These are phyloP conservation scores for Apiospora aurea DNA, from an alignment of 2,329 filamentous ascomycete genomes.

Conservation along the genomic window DNA sequence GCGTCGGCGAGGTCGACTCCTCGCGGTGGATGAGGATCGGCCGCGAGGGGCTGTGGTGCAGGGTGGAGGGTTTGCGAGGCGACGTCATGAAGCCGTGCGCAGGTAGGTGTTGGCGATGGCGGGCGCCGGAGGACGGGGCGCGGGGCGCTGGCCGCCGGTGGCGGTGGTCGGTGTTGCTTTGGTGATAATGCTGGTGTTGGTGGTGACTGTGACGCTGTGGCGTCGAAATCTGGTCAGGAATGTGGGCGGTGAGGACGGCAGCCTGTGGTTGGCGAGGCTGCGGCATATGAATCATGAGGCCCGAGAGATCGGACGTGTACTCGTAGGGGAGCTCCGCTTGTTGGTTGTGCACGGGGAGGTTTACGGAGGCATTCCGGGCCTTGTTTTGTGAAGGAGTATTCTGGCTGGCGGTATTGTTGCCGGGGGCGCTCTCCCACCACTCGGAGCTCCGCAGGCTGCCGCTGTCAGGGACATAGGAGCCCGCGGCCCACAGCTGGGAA, in stretches of 20 bases:
- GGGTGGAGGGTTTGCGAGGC: conserved; percentile 49
- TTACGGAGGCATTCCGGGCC: conserved; percentile 42
- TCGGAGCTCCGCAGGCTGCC: conserved; percentile 30
- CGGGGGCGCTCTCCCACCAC: conserved; percentile 38
- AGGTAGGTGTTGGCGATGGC: conserved; percentile 44
- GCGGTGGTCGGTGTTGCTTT: conserved; percentile 41
- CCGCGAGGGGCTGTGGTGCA: conserved; percentile 41
- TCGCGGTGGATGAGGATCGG: conserved; percentile 35
- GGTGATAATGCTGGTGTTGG: conserved; percentile 14
- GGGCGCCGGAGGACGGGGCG: conserved; percentile 61
- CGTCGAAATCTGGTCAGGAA: conserved; percentile 29
- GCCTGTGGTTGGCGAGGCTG: conserved; percentile 50
- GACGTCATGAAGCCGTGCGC: conserved; percentile 45
- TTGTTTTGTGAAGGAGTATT: conserved; percentile 7
- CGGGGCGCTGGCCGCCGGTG: conserved; percentile 59
- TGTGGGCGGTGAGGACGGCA: conserved; percentile 45
- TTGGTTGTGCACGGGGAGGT: conserved; percentile 50
- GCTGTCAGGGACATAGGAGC: conserved; percentile 32
- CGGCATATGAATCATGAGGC: conserved; percentile 63
- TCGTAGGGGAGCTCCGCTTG: conserved; percentile 51
- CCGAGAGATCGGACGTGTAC: conserved; percentile 45
- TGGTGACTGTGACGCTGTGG: neutral
- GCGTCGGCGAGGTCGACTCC: conserved; percentile 39
- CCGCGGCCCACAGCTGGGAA: conserved; percentile 29
- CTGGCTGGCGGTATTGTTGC: neutral